Evolutionary conservation across 2,329 filamentous ascomycete genomes (phyloP), one percentile per base, ranked within the genome.

Genomic region (Exophiala aquamarina): DNA sequence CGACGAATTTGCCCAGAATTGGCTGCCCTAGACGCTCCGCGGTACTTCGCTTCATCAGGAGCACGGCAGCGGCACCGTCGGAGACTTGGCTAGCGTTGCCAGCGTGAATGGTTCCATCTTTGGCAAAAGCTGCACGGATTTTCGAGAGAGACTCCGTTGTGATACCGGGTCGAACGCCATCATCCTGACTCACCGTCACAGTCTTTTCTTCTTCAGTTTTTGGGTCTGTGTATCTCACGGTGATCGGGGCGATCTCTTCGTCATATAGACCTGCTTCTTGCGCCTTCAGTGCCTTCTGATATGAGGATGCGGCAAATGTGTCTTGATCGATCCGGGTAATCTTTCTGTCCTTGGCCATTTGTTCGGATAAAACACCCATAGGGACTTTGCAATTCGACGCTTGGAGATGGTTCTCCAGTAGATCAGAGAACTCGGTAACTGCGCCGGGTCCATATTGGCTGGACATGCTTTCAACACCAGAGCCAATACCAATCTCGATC

Each of bases 391-490:
- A 98, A 79, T 96, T 94, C 63, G 87, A 87, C 18, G 91, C 81
- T 66, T 93, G 86, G 56, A 82, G 78, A 75, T 92, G 80, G 61
- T 75, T 80, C 65, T 96, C 88, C 55, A 97, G 83, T 43, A 89
- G 79, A 40, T 95, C 89, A 21, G 88, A 93, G 79, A 97, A 96
- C 71, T 97, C 93, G 53, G 84, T 82, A 13, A 97, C 92, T 52
- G 93, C 93, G 35, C 76, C 77, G 18, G 92, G 91, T 26, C 92
- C 93, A 68, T 97, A 97, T 65, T 96, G 87, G 48, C 78, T 78
- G 63, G 82, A 88, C 93, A 98, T 98, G 76, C 87, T 93, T 82
- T 98, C 93, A 18, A 95, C 90, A 63, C 93, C 93, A 15, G 91
- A 91, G 59, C 92, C 93, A 59, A 97, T 83, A 60, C 93, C 93